Percentiles rank a stretch among this genome's conserved stretches.
Conservation (phyloP, 2,329 filamentous ascomycete species). For the Colletotrichum sp. region DNA sequence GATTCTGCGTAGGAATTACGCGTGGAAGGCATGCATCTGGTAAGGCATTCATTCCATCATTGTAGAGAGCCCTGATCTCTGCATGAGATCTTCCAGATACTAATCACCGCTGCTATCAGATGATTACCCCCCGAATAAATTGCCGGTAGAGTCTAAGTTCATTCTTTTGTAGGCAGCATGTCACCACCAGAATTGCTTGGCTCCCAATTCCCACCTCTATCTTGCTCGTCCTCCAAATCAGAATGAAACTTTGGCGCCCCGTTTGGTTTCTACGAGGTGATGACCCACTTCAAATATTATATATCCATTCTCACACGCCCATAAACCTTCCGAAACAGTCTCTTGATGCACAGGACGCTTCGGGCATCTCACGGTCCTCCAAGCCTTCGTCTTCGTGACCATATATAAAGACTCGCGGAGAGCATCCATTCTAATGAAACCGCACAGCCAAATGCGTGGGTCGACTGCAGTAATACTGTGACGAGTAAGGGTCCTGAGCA, state of each 20-base stretch:
- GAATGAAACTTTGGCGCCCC: too few relatives aligned
- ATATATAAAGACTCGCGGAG: rapidly evolving
- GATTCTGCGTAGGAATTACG: too few relatives aligned
- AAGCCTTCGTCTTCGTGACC: rapidly evolving
- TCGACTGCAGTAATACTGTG: rapidly evolving
- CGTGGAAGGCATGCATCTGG: too few relatives aligned
- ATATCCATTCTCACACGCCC: rapidly evolving
- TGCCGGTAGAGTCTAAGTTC: rapidly evolving
- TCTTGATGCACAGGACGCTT: rapidly evolving
- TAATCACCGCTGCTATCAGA: too few relatives aligned
- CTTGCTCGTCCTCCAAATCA: too few relatives aligned
- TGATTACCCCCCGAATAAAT: background rate
- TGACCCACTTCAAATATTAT: rapidly evolving
- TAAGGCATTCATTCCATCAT: too few relatives aligned
- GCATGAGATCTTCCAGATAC: too few relatives aligned
- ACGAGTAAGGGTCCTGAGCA: background rate
- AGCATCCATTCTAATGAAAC: background rate
- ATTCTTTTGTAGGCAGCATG: rapidly evolving
- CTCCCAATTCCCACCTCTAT: background rate
- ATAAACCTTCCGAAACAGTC: rapidly evolving
- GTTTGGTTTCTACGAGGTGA: background rate
- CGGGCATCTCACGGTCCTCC: rapidly evolving
- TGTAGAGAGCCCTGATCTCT: background rate
- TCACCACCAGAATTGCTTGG: background rate
- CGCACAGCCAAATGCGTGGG: background rate